Percentiles rank a stretch among this genome's conserved stretches.
Conservation (phyloP, 768 basidiomycete species). For the Rhodosporidiobolus sp. region DNA sequence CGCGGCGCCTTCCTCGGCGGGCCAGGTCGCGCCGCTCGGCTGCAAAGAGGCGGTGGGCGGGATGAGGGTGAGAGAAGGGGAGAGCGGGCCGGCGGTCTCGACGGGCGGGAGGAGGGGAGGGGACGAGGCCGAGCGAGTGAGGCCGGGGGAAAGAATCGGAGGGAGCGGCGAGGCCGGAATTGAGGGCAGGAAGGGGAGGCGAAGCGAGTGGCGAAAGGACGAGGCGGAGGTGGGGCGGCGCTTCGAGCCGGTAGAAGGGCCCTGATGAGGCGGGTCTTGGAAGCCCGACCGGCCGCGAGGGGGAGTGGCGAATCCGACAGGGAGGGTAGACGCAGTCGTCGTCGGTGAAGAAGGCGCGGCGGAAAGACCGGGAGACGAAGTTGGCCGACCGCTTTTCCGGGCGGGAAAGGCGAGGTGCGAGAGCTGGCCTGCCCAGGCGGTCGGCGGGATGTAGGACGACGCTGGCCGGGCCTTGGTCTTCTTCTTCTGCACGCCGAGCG, state of each 20-base stretch:
- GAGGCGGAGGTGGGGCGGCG: neutral
- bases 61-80: neutral
- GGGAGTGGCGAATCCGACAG: no score
- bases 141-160: constrained; percentile 11
- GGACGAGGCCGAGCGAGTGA: constrained; percentile 25
- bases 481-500: neutral
- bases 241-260: neutral
- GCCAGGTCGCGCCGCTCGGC: neutral
- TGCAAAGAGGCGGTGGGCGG: constrained; percentile 15
- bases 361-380: neutral
- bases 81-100: constrained; percentile 5
- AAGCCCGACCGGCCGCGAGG: no score
- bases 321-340: neutral
- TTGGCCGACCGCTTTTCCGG: neutral
- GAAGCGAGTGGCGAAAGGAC: constrained; percentile 13
- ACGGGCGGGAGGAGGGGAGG: constrained; percentile 25
- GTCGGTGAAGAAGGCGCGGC: neutral
- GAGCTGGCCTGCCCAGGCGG: constrained; percentile 19
- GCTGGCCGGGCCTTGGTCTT: constrained; percentile 1
- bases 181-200: constrained; percentile 28
- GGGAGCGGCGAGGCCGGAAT: constrained; percentile 31
- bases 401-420: constrained; percentile 3
- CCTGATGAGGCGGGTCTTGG: no score
- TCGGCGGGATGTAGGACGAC: neutral
- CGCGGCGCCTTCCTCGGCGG: neutral